Evolutionary conservation across 23 red algal species (phyloP).

Genomic region (Gracilaria vermiculophylla): DNA sequence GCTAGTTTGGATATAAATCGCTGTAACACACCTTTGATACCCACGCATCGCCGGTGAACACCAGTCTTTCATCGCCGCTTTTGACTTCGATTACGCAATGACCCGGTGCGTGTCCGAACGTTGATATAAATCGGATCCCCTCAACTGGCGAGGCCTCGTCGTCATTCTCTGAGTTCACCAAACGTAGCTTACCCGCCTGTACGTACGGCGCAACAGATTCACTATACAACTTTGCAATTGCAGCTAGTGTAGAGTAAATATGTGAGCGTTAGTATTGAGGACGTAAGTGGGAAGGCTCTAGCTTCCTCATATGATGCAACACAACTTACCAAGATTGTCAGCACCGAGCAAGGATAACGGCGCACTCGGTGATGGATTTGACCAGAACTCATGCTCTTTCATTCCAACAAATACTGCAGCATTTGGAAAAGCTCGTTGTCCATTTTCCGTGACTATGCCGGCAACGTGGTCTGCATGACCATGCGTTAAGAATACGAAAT

Average conservation of each 20-base stretch:
- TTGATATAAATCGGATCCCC: background rate
- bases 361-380: background rate
- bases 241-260: background rate
- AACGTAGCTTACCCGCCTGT: background rate
- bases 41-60: conserved; percentile 26
- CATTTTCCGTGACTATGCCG: conserved; percentile 21
- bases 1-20: background rate
- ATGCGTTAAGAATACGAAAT: conserved; percentile 34
- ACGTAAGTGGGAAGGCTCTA: background rate
- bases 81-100: conserved; percentile 31
- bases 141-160: background rate
- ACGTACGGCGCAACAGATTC: background rate
- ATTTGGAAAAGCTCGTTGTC: conserved; percentile 29
- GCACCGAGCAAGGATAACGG: background rate
- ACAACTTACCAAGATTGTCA: conserved; percentile 1
- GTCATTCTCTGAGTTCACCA: conserved; percentile 1
- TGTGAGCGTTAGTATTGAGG: background rate
- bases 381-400: conserved; percentile 33
- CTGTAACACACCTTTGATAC: background rate
- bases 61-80: background rate
- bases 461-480: conserved; percentile 39
- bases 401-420: conserved; percentile 10
- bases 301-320: background rate
- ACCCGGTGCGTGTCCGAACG: conserved; percentile 2
- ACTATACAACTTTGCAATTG: background rate